Base-by-base conservation (phyloP, 108 stramenopile genomes). In the Bacterosira constricta region DNA sequence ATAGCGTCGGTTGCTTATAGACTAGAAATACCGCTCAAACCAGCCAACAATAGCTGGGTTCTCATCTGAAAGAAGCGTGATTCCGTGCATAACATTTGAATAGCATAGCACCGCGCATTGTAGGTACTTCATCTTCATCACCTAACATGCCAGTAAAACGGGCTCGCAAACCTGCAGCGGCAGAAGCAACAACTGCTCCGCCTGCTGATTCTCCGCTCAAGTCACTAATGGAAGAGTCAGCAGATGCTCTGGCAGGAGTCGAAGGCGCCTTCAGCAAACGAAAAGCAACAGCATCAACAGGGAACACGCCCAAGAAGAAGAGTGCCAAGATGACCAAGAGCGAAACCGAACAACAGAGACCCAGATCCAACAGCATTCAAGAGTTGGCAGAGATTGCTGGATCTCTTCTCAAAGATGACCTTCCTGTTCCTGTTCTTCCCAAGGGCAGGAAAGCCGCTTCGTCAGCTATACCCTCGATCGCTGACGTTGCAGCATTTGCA, bases 241-340 rank as follows among this genome's bases (percentile, higher is more conserved):
- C 76, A 9, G 51, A 36, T 27, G 68, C 76, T 31, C 76, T 77
- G 20, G 76, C 68, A 1, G 58, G 58, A n/a, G 76, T 77, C 61
- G 76, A 77, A 63, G 68, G 68, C 18, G 76, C 68, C 46, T 38
- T 77, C 29, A 62, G 35, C 17, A 62, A 63, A 23, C 51, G 52
- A 27, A 61, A 52, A 37, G 57, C 34, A 11, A n/a, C 34, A 26
- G 13, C 73, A 2, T 9, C 47, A 7, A n/a, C n/a, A n/a, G n/a
- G n/a, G n/a, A n/a, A n/a, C n/a, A 1, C 64, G 3, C 11, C 73
- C 23, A 32, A 54, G 3, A 41, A 36, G 46, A 60, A 66, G 46
- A 47, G 21, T 21, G 20, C 25, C 38, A 45, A 42, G 17, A 6
- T 18, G 9, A 35, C 57, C 1, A 59, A 58, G 25, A 60, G 53